Base-by-base conservation (phyloP, 192 early-diverging fungal species). In the Blastocladiella britannica region DNA sequence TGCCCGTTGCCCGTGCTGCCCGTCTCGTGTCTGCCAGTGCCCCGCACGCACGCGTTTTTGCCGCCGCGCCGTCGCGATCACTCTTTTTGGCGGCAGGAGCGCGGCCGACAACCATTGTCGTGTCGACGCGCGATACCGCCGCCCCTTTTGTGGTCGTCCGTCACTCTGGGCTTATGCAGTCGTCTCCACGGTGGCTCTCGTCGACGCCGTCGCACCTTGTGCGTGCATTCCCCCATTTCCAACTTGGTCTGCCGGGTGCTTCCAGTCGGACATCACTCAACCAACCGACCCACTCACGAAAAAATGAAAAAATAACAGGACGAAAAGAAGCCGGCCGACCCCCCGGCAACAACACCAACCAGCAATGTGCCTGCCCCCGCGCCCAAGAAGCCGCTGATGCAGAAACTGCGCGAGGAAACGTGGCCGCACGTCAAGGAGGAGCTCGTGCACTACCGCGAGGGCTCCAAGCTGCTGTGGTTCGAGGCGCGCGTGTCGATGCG, bases 391-490 rank as follows among this genome's bases (percentile, higher is more conserved):
- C 76, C 79, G 29, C 25, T 86, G 0, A 73, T 77, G 81, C 75
- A 78, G 54, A 69, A 82, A 55, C 37, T 47, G 37, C 37, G 37
- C 37, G 37, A 47, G 37, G 37, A 47, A 9, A 47, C 37, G 37
- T 47, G 37, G 37, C 37, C 37, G 37, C 37, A 47, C 37, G 77
- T 93, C 64, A 93, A 94, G 71, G 80, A 86, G 25, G 93, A 97
- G 70, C 70, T 78, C 8, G 66, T 79, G 53, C 93, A 94, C 68
- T 87, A 88, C 71, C 93, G 89, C 89, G 78, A 93, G 56, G 91
- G 91, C 3, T 86, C 84, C 8, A 89, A 91, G 69, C 75, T 97
- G 15, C 68, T 97, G 52, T 86, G 85, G 1, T 74, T 87, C 28
- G 93, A 97, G 67, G 79, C 86, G 56, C 78, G 74, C 59, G 83